Percentiles rank a stretch among this genome's conserved stretches.
Conservation (phyloP, 805 yeast genomes). For the Saccharomyces jurei region DNA sequence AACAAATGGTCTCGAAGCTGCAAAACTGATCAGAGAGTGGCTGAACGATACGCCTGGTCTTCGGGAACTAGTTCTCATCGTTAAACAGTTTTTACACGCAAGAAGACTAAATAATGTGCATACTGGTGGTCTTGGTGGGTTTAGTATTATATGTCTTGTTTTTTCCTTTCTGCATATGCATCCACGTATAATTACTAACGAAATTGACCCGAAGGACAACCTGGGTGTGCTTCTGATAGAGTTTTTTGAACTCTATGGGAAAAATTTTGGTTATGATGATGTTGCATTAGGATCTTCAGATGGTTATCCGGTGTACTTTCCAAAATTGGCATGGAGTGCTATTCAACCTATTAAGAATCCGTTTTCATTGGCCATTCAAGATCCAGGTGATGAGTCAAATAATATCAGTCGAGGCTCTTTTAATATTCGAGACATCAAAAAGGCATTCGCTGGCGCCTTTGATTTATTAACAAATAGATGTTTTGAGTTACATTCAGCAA, state of each 20-base stretch:
- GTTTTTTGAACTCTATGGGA: constrained; percentile 87
- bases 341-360: constrained; percentile 44
- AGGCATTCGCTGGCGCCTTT: constrained; percentile 84
- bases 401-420: constrained; percentile 82
- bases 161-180: constrained; percentile 72
- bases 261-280: constrained; percentile 76
- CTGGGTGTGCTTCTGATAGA: constrained; percentile 82
- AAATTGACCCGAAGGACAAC: constrained; percentile 62
- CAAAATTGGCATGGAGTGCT: constrained; percentile 46
- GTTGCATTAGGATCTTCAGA: constrained; percentile 58
- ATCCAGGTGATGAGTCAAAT: constrained; percentile 77
- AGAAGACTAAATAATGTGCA: constrained; percentile 79
- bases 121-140: constrained; percentile 92
- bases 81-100: constrained; percentile 77
- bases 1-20: constrained; percentile 75
- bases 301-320: constrained; percentile 51
- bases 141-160: constrained; percentile 80
- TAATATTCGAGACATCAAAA: constrained; percentile 68
- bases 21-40: constrained; percentile 72
- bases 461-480: constrained; percentile 68
- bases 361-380: constrained; percentile 71
- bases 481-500: constrained; percentile 57
- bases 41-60: constrained; percentile 63
- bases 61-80: constrained; percentile 69
- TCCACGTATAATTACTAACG: constrained; percentile 62